A percentile compares a stretch with the other conserved stretches of the same genome.
phyloP scores from a whole-genome alignment of 352 stramenopile species.

The Globisporangium sylvaticum region DNA sequence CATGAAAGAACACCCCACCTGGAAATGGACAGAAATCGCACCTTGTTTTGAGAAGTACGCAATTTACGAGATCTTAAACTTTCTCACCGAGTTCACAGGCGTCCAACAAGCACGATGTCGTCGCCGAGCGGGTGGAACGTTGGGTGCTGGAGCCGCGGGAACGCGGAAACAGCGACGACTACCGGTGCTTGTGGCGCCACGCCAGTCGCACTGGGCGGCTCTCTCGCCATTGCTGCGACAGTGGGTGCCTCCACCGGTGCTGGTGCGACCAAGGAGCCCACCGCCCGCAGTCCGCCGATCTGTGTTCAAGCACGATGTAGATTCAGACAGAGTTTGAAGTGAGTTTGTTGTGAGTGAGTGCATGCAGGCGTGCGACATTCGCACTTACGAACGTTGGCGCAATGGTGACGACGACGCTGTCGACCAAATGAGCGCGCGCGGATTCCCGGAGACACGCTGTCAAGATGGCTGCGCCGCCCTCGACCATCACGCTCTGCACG shows the following conservation, averaged over 20 bases:
- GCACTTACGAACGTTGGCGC: conserved; percentile 73
- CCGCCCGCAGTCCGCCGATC: conserved; percentile 59
- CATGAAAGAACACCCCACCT: neutral
- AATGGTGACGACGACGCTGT: conserved; percentile 73
- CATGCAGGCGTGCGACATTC: neutral
- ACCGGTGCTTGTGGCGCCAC: neutral
- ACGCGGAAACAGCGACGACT: neutral
- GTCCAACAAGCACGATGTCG: conserved; percentile 17
- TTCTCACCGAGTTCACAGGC: neutral
- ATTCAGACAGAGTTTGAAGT: neutral
- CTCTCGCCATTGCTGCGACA: neutral
- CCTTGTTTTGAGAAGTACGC: neutral
- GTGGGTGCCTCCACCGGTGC: conserved; percentile 4
- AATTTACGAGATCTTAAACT: neutral
- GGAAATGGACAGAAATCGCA: neutral
- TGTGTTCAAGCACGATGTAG: conserved; percentile 15
- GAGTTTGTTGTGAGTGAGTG: neutral
- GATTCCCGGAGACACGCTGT: conserved; percentile 55
- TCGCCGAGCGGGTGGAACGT: conserved; percentile 19
- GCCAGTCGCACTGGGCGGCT: neutral
- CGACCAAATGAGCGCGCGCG: conserved; percentile 38
- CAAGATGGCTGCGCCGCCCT: conserved; percentile 76
- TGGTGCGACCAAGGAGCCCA: conserved; percentile 24
- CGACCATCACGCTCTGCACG: conserved; percentile 74
- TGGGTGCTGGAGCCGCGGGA: conserved; percentile 18